Evolutionary conservation across 169 alveolate genomes (phyloP), one percentile per base, ranked within the genome.

Genomic region (Plasmodium sp.): DNA sequence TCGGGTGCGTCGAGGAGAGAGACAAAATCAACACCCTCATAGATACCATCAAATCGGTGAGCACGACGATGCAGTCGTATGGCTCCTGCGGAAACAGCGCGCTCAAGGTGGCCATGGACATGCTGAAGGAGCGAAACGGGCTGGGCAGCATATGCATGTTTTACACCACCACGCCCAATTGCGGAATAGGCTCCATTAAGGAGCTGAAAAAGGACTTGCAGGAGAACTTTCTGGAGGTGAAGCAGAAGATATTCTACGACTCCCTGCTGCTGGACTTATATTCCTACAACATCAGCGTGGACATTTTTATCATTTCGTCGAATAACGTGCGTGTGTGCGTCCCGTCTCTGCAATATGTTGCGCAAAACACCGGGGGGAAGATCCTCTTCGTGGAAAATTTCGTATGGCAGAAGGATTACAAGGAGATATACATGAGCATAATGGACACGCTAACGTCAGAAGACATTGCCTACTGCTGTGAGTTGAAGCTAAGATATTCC

Each of bases 71-170:
- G 90, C 94, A 88, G 72, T 79, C 94, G 10, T 88, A 88, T 31
- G 88, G 48, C 3, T 88, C 94, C n/a, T 96, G 97, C 51, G 96
- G 96, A 16, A 95, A 93, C 77, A 82, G 93, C 74, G 97, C 97
- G 6, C 77, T 96, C 12, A 86, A 93, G 34, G 92, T 93, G 39
- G 97, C 96, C 5, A 54, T 96, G n/a, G 90, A 93, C 51, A 67
- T 95, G 45, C 51, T 96, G 74, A 93, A 96, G 73, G 96, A 94
- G 67, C 83, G 96, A 58, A 51, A 84, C 43, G 83, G 92, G 58
- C 36, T 84, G 41, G 97, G 97, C 9, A 95, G 96, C 22, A 90
- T 96, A 36, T 92, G 95, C 72, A 94, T 96, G 86, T 96, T 95
- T 90, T 95, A 95, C 92, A 83, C 96, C 2, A 86, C 88, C 75